A percentile compares a stretch with the other conserved stretches of the same genome.
These are phyloP conservation scores for Globisporangium cederbergense DNA, from an alignment of 352 stramenopile species.

Conservation along the genomic window DNA sequence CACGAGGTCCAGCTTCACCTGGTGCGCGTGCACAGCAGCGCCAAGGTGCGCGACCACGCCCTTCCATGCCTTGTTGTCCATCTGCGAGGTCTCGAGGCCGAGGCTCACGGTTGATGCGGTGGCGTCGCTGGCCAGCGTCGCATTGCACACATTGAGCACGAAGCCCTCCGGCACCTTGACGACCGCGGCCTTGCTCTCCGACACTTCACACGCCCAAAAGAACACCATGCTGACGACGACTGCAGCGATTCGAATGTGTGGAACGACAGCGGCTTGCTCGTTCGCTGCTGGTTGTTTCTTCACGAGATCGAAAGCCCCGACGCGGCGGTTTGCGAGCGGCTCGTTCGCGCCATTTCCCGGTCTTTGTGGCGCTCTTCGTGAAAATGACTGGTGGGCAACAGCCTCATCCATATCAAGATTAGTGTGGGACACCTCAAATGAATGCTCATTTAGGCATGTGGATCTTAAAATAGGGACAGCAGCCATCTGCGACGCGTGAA, in stretches of 20 bases:
- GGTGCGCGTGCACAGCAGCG: conserved; percentile 34
- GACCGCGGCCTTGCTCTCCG: conserved; percentile 46
- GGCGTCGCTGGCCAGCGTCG: conserved; percentile 27
- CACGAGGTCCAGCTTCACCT: conserved; percentile 82
- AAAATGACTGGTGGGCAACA: conserved; percentile 4
- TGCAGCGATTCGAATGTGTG: conserved; percentile 4
- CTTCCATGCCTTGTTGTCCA: conserved; percentile 64
- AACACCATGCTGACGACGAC: conserved; percentile 26
- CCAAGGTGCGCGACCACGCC: conserved; percentile 60
- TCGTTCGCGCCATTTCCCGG: conserved; percentile 2
- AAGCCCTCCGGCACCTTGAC: conserved; percentile 53
- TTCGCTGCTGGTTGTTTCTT: too few relatives aligned
- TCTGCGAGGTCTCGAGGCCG: conserved; percentile 60
- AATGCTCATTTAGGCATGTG: not conserved
- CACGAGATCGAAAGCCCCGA: not conserved
- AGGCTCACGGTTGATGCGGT: conserved; percentile 36
- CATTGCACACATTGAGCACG: conserved; percentile 66
- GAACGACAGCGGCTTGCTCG: not conserved
- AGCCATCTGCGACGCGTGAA: too few relatives aligned
- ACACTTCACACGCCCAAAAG: conserved; percentile 61
- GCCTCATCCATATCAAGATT: not conserved
- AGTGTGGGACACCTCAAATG: not conserved
- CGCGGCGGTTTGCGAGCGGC: not conserved
- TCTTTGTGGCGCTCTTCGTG: not conserved
- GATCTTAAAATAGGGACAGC: not conserved